phyloP scores from a whole-genome alignment of 2,329 filamentous ascomycete genomes.

The Ceratocystis colombiana region DNA sequence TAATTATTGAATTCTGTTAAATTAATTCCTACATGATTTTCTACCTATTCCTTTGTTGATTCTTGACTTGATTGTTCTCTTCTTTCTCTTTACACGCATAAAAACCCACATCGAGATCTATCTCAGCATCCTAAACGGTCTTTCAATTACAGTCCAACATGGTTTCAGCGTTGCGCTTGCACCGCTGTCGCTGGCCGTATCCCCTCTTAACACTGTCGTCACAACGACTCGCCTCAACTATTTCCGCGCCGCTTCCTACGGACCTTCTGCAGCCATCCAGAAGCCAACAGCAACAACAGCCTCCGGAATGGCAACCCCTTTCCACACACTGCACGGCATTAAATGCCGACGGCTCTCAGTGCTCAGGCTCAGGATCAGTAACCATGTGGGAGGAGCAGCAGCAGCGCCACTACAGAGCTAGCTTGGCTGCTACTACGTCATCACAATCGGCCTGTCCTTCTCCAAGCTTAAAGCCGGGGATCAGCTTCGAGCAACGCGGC shows the following conservation, averaged over 20 bases:
- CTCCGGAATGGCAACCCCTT: neutral
- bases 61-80: constrained; percentile 1
- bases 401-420: neutral
- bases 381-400: neutral
- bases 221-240: neutral
- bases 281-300: neutral
- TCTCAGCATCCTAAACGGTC: no score
- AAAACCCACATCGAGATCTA: no score
- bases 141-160: neutral
- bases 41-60: neutral
- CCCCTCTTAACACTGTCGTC: neutral
- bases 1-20: constrained; percentile 5
- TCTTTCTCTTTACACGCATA: neutral
- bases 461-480: neutral
- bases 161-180: constrained; percentile 15
- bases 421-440: neutral
- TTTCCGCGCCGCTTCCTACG: neutral
- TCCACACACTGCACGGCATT: neutral
- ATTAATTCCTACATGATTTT: no score
- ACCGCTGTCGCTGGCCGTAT: neutral
- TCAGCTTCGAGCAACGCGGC: constrained; percentile 17
- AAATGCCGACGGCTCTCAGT: neutral
- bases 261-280: neutral
- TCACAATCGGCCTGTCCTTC: neutral
- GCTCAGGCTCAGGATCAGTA: neutral